Base-by-base conservation (phyloP, 805 yeast genomes). In the Teunomyces tritomae region DNA sequence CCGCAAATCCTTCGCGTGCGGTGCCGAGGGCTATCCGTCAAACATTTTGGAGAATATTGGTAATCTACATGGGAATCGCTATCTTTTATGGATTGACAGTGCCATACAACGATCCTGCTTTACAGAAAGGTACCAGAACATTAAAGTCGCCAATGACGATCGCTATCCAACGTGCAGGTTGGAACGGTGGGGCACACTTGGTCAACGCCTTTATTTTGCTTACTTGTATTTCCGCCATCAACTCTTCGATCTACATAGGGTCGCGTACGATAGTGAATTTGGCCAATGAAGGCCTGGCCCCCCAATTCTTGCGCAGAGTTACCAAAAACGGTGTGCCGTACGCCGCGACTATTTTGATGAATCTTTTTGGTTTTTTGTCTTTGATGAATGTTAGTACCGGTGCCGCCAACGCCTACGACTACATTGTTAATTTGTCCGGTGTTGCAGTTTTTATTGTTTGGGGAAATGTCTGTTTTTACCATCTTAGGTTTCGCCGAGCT, bases 391-490 rank as follows among this genome's bases (percentile, higher is more conserved):
- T 82, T 42, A 70, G 76, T 40, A 72, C 83, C 5, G 85, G 87
- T 46, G 82, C 87, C 1, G 76, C 84, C 2, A 59, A 68, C 33
- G 87, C 87, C 2, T 84, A 82, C 64, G 59, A 55, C 29, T 84
- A 83, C 58, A 81, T 83, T 55, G 82, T 82, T 41, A 81, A 79
- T 56, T 64, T 84, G 39, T 74, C 85, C 3, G 88, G 89, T 49
- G 85, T 84, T 17, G 80, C 85, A 1, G 81, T 83, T 3, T 84
- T 84, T 49, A 71, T 84, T 43, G 87, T 83, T 2, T 84, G 89
- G 89, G 84, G 83, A 6, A 66, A 75, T 9, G 78, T 83, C 24
- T 74, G 82, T 16, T 68, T 75, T 43, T 73, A 78, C 32, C 87
- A 84, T 52, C 49, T 83, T 13, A 65, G 87, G 39, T 82, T 84